These are phyloP conservation scores for Suillus tomentosus DNA, from an alignment of 768 basidiomycete genomes.

Conservation along the genomic window DNA sequence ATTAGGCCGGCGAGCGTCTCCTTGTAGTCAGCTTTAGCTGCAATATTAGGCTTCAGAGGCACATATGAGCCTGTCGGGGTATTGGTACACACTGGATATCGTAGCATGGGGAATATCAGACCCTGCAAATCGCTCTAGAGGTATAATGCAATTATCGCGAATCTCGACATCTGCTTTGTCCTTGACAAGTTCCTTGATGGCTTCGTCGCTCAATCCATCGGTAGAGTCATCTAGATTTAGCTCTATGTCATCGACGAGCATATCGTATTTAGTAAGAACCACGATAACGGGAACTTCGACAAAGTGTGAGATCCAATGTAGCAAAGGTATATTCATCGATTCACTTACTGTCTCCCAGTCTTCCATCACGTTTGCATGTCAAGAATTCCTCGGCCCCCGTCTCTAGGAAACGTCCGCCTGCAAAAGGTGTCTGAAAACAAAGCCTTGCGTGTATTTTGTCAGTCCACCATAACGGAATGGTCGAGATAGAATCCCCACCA, in stretches of 20 bases:
- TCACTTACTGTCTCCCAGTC: slow-evolving; percentile 9
- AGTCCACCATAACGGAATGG: not conserved
- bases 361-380: not conserved
- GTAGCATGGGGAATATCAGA: not conserved
- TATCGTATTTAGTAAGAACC: slow-evolving; percentile 11
- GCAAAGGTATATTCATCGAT: not conserved
- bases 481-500: slow-evolving; percentile 9
- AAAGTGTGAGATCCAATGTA: too few species aligned
- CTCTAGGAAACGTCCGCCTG: slow-evolving; percentile 1
- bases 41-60: too few species aligned
- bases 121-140: not conserved
- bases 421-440: slow-evolving; percentile 2
- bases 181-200: not conserved
- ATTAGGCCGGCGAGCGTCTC: not conserved
- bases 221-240: slow-evolving; percentile 33
- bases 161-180: not conserved
- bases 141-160: not conserved
- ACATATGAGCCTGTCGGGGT: not conserved
- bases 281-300: slow-evolving; percentile 1
- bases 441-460: not conserved
- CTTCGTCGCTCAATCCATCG: not conserved
- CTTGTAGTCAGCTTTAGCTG: not conserved
- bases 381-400: not conserved
- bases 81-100: slow-evolving; percentile 3
- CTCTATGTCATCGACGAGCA: not conserved